phyloP scores from a whole-genome alignment of 2,329 filamentous ascomycete species.

The Ilyonectria destructans region DNA sequence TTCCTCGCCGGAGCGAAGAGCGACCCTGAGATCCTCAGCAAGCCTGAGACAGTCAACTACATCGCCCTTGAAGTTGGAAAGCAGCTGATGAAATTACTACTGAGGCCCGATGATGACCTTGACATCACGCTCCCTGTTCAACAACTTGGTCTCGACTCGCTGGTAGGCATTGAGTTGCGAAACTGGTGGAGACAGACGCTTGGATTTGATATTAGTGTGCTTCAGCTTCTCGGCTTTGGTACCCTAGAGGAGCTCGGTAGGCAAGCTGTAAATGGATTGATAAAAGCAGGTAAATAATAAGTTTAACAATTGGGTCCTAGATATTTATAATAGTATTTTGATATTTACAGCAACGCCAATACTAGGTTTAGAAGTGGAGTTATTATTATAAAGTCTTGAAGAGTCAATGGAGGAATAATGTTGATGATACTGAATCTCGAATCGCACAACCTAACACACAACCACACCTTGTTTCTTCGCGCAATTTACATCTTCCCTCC shows the following conservation, averaged over 20 bases:
- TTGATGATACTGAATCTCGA: no score
- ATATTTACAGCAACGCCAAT: not conserved
- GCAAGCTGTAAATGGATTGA: conserved; percentile 13
- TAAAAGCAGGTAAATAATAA: conserved; percentile 19
- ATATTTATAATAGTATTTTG: not conserved
- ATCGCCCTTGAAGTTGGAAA: conserved; percentile 31
- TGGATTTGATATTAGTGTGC: conserved; percentile 41
- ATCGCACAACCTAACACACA: no score
- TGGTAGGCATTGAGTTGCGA: conserved; percentile 45
- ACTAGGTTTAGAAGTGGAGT: no score
- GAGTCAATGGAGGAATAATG: no score
- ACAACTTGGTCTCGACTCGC: conserved; percentile 41
- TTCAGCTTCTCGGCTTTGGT: conserved; percentile 37
- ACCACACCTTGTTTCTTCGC: no score
- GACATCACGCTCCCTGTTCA: conserved; percentile 20
- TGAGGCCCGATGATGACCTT: conserved; percentile 36
- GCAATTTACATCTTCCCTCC: no score
- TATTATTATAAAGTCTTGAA: no score
- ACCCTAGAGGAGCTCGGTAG: conserved; percentile 22
- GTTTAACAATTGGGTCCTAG: not conserved
- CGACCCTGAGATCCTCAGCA: conserved; percentile 16
- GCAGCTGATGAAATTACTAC: conserved; percentile 35
- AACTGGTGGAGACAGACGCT: conserved; percentile 44
- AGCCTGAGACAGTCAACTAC: conserved; percentile 4
- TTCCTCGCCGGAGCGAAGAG: conserved; percentile 24